Evolutionary conservation across 140 eudicot species (phyloP).

Genomic region (Bidens hawaiensis): DNA sequence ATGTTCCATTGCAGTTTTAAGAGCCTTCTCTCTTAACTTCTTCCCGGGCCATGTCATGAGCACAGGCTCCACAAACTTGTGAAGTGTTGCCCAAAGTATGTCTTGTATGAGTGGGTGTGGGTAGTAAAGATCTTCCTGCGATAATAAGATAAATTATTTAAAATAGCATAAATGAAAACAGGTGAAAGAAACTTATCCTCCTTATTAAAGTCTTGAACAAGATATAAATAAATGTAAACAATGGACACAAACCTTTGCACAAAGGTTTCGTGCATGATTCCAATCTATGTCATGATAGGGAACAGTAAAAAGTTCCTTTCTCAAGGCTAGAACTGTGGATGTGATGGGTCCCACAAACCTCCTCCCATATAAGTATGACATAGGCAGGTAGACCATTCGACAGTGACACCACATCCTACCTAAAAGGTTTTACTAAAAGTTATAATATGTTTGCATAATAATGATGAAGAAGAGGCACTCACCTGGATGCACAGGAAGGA

Average conservation of each 20-base stretch:
- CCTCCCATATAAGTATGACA: slow-evolving; percentile 91
- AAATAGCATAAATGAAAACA: slow-evolving; percentile 2
- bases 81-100: slow-evolving; percentile 80
- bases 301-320: slow-evolving; percentile 70
- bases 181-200: slow-evolving; percentile 4
- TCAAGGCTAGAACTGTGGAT: slow-evolving; percentile 68
- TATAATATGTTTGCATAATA: not conserved
- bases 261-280: slow-evolving; percentile 78
- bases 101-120: slow-evolving; percentile 92
- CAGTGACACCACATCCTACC: slow-evolving; percentile 99
- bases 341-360: slow-evolving; percentile 92
- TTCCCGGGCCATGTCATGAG: slow-evolving; percentile 88
- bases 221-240: slow-evolving; percentile 13
- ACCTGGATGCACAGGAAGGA: slow-evolving; percentile 81
- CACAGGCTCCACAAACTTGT: slow-evolving; percentile 75
- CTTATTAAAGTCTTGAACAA: not conserved
- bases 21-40: slow-evolving; percentile 82
- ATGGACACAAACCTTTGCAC: slow-evolving; percentile 78
- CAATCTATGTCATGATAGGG: slow-evolving; percentile 90
- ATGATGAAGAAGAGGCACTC: slow-evolving; percentile 3
- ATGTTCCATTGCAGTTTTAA: slow-evolving; percentile 73
- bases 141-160: not conserved
- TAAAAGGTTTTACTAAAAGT: slow-evolving; percentile 23
- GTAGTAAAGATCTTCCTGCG: slow-evolving; percentile 97
- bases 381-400: slow-evolving; percentile 95